A percentile compares a stretch with the other conserved stretches of the same genome.
Conservation (phyloP, 345 rosid species). For the Boechera stricta region DNA sequence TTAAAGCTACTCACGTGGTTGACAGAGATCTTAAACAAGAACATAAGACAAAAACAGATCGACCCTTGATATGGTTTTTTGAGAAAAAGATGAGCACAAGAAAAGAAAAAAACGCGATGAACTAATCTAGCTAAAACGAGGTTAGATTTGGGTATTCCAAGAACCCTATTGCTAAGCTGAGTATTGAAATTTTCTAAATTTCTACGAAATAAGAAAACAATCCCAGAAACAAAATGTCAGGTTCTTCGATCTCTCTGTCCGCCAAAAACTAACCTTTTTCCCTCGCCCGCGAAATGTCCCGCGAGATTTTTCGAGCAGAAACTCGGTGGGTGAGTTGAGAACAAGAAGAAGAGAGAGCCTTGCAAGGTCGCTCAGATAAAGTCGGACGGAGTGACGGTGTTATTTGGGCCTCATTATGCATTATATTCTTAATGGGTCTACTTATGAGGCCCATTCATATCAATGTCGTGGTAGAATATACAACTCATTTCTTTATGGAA, state of each 20-base stretch:
- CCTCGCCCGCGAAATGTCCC: conserved; percentile 37
- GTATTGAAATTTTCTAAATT: neutral
- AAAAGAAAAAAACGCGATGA: neutral
- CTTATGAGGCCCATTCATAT: neutral
- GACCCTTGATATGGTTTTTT: conserved; percentile 9
- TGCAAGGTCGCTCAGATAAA: neutral
- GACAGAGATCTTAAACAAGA: conserved; percentile 21
- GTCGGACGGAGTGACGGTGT: neutral
- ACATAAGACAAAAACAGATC: conserved; percentile 14
- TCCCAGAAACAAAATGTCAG: conserved; percentile 4
- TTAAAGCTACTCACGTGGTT: neutral
- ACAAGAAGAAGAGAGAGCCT: neutral
- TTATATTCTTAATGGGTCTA: neutral
- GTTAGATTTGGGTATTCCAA: conserved; percentile 1
- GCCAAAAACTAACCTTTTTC: conserved; percentile 19
- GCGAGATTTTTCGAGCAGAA: conserved; percentile 26
- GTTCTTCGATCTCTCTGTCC: neutral
- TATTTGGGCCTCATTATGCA: neutral
- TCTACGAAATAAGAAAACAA: conserved; percentile 7
- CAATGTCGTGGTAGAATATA: neutral
- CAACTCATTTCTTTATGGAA: no score
- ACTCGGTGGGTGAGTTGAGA: conserved; percentile 20
- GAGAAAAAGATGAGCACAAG: neutral
- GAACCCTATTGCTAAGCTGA: conserved; percentile 3
- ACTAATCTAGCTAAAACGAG: conserved; percentile 26